These are phyloP conservation scores for Xylariales sp. DNA, from an alignment of 2,329 filamentous ascomycete genomes.

Conservation along the genomic window DNA sequence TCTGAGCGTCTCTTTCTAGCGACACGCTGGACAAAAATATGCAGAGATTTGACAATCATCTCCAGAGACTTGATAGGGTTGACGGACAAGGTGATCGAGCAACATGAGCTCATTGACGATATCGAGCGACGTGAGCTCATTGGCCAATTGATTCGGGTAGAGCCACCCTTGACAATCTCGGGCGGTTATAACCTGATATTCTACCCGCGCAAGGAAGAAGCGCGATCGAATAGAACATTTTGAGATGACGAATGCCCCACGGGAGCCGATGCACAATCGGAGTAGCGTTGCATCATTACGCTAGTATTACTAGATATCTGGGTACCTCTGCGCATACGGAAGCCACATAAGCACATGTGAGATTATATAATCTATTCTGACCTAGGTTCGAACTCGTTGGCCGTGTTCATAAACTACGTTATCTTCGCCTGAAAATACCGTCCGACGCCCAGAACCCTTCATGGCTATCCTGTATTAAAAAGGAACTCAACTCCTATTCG, in stretches of 20 bases:
- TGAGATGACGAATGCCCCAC: neutral
- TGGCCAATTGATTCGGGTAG: neutral
- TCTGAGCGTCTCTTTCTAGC: neutral
- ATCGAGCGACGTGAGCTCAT: neutral
- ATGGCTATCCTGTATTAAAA: no score
- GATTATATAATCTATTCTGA: slow-evolving; percentile 36
- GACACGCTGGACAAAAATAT: no score
- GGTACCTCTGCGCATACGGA: neutral
- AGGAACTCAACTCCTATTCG: neutral
- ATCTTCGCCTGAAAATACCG: no score
- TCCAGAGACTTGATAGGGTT: neutral
- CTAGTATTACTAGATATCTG: neutral
- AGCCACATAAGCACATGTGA: neutral
- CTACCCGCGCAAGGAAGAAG: neutral
- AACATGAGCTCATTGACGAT: neutral
- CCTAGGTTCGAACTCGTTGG: neutral
- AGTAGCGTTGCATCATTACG: no score
- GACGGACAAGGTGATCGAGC: no score
- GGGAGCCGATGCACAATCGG: no score
- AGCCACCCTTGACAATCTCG: no score
- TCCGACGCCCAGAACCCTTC: no score
- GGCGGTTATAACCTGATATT: no score
- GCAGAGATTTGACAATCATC: no score
- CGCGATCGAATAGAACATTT: neutral
- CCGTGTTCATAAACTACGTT: neutral